Percentiles rank a stretch among this genome's conserved stretches.
phyloP scores from a whole-genome alignment of 805 yeast genomes.

The Torulaspora microellipsoides region DNA sequence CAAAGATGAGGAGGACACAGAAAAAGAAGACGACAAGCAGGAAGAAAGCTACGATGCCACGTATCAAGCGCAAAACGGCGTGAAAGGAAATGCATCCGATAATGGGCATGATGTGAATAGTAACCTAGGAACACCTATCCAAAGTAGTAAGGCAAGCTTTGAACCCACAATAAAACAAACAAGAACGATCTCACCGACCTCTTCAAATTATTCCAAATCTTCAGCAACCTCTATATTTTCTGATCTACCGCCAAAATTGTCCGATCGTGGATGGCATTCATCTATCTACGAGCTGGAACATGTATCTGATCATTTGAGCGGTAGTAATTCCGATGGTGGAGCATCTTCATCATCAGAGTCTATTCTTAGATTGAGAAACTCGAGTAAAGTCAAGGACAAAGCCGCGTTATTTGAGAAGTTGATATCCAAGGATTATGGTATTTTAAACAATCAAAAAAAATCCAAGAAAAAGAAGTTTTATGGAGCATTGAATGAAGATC shows the following conservation, averaged over 20 bases:
- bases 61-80: no score
- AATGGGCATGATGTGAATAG: neutral
- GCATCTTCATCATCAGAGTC: constrained; percentile 20
- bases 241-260: constrained; percentile 22
- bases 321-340: constrained; percentile 5
- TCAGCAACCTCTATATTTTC: constrained; percentile 27
- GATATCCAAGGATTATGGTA: constrained; percentile 11
- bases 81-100: neutral
- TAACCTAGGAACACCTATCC: constrained; percentile 3
- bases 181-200: constrained; percentile 16
- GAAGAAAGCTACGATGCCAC: neutral
- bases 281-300: constrained; percentile 17
- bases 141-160: neutral
- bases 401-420: constrained; percentile 31
- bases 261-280: constrained; percentile 20
- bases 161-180: constrained; percentile 2
- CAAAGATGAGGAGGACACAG: neutral
- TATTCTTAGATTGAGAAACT: constrained; percentile 25
- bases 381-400: constrained; percentile 33
- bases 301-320: constrained; percentile 8
- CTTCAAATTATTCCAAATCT: constrained; percentile 23
- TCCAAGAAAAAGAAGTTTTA: constrained; percentile 10
- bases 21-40: neutral
- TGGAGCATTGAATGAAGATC: constrained; percentile 8
- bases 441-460: constrained; percentile 6